phyloP scores from a whole-genome alignment of 1,284 basidiomycete species.

The Malassezia globosa region DNA sequence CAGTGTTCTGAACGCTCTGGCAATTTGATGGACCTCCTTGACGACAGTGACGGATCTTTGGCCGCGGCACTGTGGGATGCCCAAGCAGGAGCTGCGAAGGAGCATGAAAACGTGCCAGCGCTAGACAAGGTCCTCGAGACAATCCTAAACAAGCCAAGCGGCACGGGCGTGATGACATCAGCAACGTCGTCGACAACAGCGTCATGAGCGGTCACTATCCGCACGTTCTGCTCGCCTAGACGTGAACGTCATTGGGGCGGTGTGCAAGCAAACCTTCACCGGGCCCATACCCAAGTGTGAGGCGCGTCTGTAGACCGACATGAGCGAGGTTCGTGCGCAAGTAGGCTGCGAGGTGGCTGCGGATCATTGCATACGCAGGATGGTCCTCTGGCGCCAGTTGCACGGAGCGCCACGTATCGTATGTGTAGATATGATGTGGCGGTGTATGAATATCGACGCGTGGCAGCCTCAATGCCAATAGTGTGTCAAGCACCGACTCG shows the following conservation, averaged over 20 bases:
- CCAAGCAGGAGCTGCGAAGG: not conserved
- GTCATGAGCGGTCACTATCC: too few relatives aligned
- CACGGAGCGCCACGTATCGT: too few relatives aligned
- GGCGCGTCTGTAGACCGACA: conserved; percentile 8
- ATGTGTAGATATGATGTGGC: not conserved
- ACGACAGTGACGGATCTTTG: conserved; percentile 5
- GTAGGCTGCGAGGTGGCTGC: conserved; percentile 17
- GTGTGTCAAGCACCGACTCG: too few relatives aligned
- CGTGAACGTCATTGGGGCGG: too few relatives aligned
- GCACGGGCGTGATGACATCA: not conserved
- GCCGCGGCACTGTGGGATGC: conserved; percentile 3
- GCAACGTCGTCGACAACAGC: too few relatives aligned
- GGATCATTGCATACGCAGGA: conserved; percentile 5
- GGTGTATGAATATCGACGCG: conserved; percentile 1
- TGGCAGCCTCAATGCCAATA: not conserved
- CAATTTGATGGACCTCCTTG: conserved; percentile 7
- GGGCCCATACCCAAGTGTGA: not conserved
- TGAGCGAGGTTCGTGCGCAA: conserved; percentile 12
- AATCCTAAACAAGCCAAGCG: not conserved
- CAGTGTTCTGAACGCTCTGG: not conserved
- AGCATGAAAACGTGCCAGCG: not conserved
- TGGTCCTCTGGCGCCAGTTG: conserved; percentile 2
- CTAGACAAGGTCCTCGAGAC: not conserved
- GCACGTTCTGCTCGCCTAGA: too few relatives aligned
- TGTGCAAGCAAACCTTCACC: conserved; percentile 12